Conservation (phyloP, 2,329 filamentous ascomycete genomes). For the Grosmannia clavigera region DNA sequence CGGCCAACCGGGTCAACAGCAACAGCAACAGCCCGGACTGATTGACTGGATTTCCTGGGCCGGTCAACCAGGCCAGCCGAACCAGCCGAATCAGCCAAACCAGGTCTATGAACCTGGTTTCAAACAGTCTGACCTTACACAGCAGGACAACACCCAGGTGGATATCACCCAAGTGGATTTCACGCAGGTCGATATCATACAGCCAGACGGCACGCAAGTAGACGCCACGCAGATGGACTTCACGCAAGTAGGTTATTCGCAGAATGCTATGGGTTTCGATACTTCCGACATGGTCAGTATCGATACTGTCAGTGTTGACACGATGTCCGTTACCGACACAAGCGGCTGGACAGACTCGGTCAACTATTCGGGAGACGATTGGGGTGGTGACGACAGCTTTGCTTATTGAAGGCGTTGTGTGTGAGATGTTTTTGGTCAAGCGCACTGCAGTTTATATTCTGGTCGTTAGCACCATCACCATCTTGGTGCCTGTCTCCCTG, state of each 20-base stretch:
- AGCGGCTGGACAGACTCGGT: slow-evolving; percentile 4
- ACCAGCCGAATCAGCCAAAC: not conserved
- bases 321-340: not conserved
- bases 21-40: not conserved
- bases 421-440: not conserved
- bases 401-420: not conserved
- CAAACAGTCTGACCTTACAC: not conserved
- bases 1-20: not conserved
- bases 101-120: not conserved
- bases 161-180: not conserved
- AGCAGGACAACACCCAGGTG: not conserved
- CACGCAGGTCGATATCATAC: not conserved
- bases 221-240: not conserved
- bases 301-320: slow-evolving; percentile 2
- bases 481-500: not conserved
- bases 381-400: slow-evolving; percentile 5
- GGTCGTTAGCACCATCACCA: not conserved
- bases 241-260: not conserved
- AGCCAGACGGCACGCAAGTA: not conserved
- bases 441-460: not conserved
- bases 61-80: not conserved
- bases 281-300: not conserved
- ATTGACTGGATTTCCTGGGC: not conserved
- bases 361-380: slow-evolving; percentile 12
- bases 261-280: not conserved